Evolutionary conservation across 257 asterid species (phyloP).

Genomic region (Haberlea rhodopensis): DNA sequence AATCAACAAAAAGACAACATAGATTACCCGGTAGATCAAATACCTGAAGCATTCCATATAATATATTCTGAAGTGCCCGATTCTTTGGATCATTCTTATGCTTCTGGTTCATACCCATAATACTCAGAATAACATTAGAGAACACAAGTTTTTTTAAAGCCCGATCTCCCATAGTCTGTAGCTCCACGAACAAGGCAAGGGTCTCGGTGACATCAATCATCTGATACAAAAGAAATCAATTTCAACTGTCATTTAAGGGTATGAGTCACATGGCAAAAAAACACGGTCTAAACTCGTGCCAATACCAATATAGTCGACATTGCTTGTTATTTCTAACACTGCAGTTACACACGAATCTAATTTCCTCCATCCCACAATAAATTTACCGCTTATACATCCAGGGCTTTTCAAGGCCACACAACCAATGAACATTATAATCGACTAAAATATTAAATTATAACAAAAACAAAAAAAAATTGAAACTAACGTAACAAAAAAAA

Average conservation of each 20-base stretch:
- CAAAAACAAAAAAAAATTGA: background rate
- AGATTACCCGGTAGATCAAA: slow-evolving; percentile 13
- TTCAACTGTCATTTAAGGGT: slow-evolving; percentile 13
- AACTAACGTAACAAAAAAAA: no score
- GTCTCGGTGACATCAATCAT: slow-evolving; percentile 62
- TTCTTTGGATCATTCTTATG: slow-evolving; percentile 83
- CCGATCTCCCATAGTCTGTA: slow-evolving; percentile 79
- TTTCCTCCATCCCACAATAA: background rate
- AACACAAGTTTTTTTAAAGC: slow-evolving; percentile 58
- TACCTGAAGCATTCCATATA: slow-evolving; percentile 84
- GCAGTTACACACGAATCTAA: background rate
- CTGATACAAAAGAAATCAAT: slow-evolving; percentile 33
- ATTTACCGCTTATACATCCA: background rate
- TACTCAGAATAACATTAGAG: slow-evolving; percentile 65
- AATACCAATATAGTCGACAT: no score
- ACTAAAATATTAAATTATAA: background rate
- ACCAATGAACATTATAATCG: background rate
- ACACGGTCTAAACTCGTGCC: background rate
- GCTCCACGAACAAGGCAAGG: slow-evolving; percentile 82
- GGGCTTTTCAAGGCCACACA: background rate
- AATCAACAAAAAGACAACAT: slow-evolving; percentile 2
- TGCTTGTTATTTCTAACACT: no score
- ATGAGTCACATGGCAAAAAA: no score
- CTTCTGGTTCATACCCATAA: slow-evolving; percentile 77
- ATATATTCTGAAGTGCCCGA: slow-evolving; percentile 67